phyloP scores from a whole-genome alignment of 768 basidiomycete genomes.

The Trametes punicea region DNA sequence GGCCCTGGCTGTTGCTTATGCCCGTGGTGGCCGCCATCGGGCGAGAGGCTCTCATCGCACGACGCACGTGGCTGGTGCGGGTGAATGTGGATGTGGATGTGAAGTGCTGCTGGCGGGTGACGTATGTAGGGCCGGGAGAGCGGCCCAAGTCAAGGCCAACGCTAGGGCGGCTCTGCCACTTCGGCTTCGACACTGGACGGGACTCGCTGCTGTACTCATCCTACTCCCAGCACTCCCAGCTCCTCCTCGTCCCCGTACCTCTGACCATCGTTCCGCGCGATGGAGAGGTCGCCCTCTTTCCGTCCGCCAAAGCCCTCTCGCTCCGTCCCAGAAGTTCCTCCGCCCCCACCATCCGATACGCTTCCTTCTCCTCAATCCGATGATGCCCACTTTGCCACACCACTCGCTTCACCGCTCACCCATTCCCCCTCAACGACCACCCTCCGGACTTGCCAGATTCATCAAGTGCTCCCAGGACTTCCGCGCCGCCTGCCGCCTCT shows the following conservation, averaged over 20 bases:
- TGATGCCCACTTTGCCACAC: constrained; percentile 14
- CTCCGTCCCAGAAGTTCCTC: constrained; percentile 12
- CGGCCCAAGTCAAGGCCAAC: background rate
- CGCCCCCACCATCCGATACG: constrained; percentile 2
- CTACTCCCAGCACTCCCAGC: background rate
- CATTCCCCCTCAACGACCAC: constrained; percentile 7
- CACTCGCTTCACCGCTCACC: constrained; percentile 19
- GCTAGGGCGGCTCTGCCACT: constrained; percentile 3
- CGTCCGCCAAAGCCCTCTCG: constrained; percentile 13
- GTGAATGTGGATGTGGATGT: background rate
- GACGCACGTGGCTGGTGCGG: constrained; percentile 3
- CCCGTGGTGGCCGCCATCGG: background rate
- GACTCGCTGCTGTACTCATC: no score
- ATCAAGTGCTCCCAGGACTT: no score
- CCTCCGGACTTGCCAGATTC: background rate
- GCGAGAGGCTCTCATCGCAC: background rate
- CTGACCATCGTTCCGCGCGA: constrained; percentile 7
- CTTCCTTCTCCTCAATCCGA: constrained; percentile 11
- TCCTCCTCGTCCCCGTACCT: background rate
- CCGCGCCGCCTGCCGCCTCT: background rate
- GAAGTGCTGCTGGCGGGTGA: background rate
- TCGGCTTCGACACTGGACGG: no score
- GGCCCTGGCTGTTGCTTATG: no score
- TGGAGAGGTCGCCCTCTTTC: constrained; percentile 16
- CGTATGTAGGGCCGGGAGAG: background rate